Evolutionary conservation across 2,329 filamentous ascomycete species (phyloP).

Genomic region (Zopfia rhizophila): DNA sequence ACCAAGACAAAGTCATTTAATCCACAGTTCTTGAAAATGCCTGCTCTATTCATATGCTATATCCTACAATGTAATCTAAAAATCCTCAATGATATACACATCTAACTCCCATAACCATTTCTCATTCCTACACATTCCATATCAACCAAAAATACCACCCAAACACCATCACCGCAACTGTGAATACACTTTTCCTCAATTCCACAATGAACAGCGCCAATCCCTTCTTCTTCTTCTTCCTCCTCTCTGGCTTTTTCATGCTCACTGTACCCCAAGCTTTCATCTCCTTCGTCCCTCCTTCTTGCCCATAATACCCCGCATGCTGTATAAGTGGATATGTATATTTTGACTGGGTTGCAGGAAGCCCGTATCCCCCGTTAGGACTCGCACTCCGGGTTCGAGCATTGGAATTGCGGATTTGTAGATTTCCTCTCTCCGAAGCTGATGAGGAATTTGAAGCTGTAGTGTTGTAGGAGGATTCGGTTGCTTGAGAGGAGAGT

Average conservation of each 20-base stretch:
- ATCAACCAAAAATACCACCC: constrained; percentile 74
- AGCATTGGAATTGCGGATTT: constrained; percentile 40
- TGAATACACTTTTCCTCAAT: constrained; percentile 69
- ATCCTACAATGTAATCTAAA: too few relatives aligned
- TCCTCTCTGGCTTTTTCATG: constrained; percentile 38
- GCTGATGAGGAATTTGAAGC: constrained; percentile 45
- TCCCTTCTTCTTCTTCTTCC: constrained; percentile 46
- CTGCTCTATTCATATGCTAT: too few relatives aligned
- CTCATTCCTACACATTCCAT: constrained; percentile 64
- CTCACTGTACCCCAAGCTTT: constrained; percentile 43
- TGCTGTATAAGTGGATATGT: constrained; percentile 52
- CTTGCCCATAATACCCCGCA: constrained; percentile 52
- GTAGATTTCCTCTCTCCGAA: constrained; percentile 35
- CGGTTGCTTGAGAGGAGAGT: constrained; percentile 14
- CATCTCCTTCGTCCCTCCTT: constrained; percentile 35
- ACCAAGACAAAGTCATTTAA: too few relatives aligned
- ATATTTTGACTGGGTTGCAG: constrained; percentile 30
- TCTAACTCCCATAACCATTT: not conserved
- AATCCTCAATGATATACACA: too few relatives aligned
- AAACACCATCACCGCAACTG: constrained; percentile 71
- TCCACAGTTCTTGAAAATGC: too few relatives aligned
- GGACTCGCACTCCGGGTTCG: constrained; percentile 54
- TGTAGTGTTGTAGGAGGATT: constrained; percentile 24
- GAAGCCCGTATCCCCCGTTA: constrained; percentile 40
- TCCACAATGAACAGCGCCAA: constrained; percentile 66